Evolutionary conservation across 1,284 basidiomycete genomes (phyloP).

Genomic region (Neonothopanus nambi): DNA sequence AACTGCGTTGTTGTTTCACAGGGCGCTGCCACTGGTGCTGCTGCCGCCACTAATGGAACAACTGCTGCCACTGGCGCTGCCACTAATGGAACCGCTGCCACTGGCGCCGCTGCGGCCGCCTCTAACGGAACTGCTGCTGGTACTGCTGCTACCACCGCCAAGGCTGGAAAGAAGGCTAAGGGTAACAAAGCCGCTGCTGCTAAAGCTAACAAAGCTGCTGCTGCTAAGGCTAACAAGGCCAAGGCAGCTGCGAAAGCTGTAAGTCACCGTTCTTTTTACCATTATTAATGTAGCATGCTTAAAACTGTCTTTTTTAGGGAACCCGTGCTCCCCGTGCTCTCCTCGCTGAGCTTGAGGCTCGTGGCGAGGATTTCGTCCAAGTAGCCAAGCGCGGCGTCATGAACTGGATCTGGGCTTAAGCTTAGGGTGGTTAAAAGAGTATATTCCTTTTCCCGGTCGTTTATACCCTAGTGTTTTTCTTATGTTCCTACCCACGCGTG

Average conservation of each 20-base stretch:
- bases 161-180: no score
- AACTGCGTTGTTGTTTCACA: constrained; percentile 44
- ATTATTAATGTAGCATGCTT: background rate
- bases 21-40: constrained; percentile 19
- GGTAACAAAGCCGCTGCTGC: constrained; percentile 9
- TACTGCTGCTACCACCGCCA: constrained; percentile 15
- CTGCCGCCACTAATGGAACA: constrained; percentile 12
- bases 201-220: constrained; percentile 13
- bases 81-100: background rate
- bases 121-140: constrained; percentile 6
- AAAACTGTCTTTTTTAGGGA: constrained; percentile 24
- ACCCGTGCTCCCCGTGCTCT: constrained; percentile 35
- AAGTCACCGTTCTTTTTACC: background rate
- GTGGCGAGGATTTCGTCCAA: constrained; percentile 23
- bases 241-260: constrained; percentile 9
- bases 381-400: constrained; percentile 26
- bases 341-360: constrained; percentile 26
- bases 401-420: constrained; percentile 33
- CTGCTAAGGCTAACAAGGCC: constrained; percentile 9
- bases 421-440: background rate
- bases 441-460: background rate
- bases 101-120: constrained; percentile 2
- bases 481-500: constrained; percentile 1
- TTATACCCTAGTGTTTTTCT: constrained; percentile 5
- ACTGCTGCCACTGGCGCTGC: constrained; percentile 15